These are phyloP conservation scores for Aegilops bicornis DNA, from an alignment of 176 grass and related monocot genomes.

Conservation along the genomic window DNA sequence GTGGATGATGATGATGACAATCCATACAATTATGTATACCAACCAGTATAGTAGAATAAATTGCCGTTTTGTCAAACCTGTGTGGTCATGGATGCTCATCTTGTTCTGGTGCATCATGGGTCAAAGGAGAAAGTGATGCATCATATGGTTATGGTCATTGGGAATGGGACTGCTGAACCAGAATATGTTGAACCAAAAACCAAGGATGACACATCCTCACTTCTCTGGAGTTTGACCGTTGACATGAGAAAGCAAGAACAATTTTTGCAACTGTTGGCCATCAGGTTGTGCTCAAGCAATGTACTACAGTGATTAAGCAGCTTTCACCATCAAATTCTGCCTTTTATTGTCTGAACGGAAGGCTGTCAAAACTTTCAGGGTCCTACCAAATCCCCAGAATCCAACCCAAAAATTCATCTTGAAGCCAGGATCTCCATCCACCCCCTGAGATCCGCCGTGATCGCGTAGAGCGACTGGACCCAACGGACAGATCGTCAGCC, in stretches of 20 bases:
- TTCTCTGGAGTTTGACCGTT: conserved; percentile 21
- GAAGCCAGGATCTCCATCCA: neutral
- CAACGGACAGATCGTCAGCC: neutral
- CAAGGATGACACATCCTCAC: neutral
- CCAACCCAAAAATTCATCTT: neutral
- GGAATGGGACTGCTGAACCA: conserved; percentile 7
- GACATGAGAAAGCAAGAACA: conserved; percentile 14
- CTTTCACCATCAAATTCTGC: neutral
- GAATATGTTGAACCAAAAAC: conserved; percentile 5
- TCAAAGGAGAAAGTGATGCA: conserved; percentile 4
- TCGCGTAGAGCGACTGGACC: conserved; percentile 28
- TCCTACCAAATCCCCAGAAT: neutral
- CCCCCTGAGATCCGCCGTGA: neutral
- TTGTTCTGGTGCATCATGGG: conserved; percentile 2
- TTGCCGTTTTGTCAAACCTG: neutral
- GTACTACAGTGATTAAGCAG: neutral
- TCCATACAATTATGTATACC: conserved; percentile 10
- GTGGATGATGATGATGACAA: conserved; percentile 35
- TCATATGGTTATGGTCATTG: neutral
- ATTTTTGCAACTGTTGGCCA: conserved; percentile 1
- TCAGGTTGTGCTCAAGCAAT: neutral
- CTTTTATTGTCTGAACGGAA: neutral
- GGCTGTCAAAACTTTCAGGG: neutral
- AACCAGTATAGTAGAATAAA: conserved; percentile 31
- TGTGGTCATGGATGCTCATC: conserved; percentile 16